Evolutionary conservation across 345 rosid genomes (phyloP), one percentile per base, ranked within the genome.

Genomic region (Lepidium didymum): DNA sequence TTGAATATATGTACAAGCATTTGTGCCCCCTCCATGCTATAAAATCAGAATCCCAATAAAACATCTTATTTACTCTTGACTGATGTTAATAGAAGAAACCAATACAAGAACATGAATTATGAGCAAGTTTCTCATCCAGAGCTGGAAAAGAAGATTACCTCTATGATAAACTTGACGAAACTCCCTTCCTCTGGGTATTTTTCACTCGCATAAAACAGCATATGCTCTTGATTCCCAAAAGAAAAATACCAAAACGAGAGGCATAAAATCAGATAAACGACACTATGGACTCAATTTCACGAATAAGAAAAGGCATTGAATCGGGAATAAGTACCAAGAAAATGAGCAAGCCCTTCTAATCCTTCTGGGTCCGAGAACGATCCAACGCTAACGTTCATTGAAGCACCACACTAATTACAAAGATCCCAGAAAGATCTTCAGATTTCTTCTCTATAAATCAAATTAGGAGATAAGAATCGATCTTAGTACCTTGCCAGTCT

Each of bases 281-380:
- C 31, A 27, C 0, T 27, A 5, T 27, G 3, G 7, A 42, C 52
- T 46, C 52, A 18, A 13, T 10, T n/a, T n/a, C n/a, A n/a, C n/a
- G n/a, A n/a, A n/a, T n/a, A n/a, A n/a, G n/a, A n/a, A n/a, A n/a
- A n/a, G n/a, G n/a, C n/a, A n/a, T n/a, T n/a, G 15, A 12, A 13
- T 37, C 46, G 10, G 8, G 19, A 45, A 9, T 13, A 33, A 4
- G 36, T 78, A 88, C 97, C 97, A 1, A 91, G 91, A 59, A 91
- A 88, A 81, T 91, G 96, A 33, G 97, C 93, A 13, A 91, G 88
- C 58, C 97, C 97, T 53, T 87, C 90, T 1, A 91, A 81, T 51
- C 94, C 96, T 44, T 35, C 83, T 1, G 97, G 93, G 70, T 91
- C 87, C 31, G 81, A 73, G 77, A 84, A 88, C 45, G 83, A 27